Evolutionary conservation across 1,139 yeast species (phyloP).

Genomic region (Pichia sp.): DNA sequence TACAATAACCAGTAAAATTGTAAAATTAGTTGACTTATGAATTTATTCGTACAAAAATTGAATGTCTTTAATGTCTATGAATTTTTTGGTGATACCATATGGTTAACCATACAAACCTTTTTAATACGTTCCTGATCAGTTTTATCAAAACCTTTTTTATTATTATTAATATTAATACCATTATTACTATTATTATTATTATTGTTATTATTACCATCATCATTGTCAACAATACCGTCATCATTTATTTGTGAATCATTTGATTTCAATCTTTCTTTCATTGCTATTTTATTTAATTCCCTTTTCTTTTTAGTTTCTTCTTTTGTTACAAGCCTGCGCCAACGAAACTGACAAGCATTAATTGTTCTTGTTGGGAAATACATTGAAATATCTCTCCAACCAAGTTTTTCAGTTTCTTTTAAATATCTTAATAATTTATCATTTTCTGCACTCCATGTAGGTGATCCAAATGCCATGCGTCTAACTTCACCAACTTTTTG

Average conservation of each 20-base stretch:
- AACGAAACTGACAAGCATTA: constrained; percentile 73
- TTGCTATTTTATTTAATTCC: constrained; percentile 4
- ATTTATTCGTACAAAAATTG: too few species aligned
- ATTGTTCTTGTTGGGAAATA: constrained; percentile 66
- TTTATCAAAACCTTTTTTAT: too few species aligned
- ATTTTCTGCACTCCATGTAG: constrained; percentile 67
- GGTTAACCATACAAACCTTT: not conserved
- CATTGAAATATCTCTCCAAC: constrained; percentile 72
- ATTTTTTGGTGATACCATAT: not conserved
- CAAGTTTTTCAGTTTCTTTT: constrained; percentile 63
- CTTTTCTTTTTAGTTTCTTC: constrained; percentile 14
- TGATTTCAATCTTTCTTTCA: not conserved
- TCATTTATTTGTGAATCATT: too few species aligned
- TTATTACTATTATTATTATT: too few species aligned
- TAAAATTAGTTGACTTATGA: too few species aligned
- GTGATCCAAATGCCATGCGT: constrained; percentile 16
- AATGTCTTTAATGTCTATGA: not conserved
- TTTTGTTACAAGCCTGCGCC: constrained; percentile 46
- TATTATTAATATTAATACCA: too few species aligned
- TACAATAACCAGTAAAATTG: too few species aligned
- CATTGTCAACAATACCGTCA: too few species aligned
- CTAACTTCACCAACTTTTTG: not conserved
- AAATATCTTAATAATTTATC: constrained; percentile 59
- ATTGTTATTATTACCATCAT: not conserved
- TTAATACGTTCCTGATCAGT: not conserved